phyloP scores from a whole-genome alignment of 202 grass and related monocot genomes.

The Elaeis oleifera region DNA sequence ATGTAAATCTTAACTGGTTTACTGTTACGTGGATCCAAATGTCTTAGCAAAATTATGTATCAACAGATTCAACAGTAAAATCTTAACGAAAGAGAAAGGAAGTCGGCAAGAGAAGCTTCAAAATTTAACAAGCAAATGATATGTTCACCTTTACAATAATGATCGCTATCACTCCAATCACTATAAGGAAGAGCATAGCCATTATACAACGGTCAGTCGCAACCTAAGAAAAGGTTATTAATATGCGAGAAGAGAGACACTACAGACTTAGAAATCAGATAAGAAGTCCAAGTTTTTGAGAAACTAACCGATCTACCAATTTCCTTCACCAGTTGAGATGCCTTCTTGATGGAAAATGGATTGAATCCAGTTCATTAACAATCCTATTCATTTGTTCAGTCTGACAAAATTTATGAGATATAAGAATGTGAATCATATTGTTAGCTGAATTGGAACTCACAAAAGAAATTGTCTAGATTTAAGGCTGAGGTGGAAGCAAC shows the following conservation, averaged over 20 bases:
- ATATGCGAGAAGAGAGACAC: background rate
- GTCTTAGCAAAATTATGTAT: no score
- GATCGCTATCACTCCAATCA: slow-evolving; percentile 74
- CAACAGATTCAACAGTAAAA: no score
- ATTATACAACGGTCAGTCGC: slow-evolving; percentile 96
- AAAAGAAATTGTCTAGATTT: no score
- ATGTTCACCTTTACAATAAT: slow-evolving; percentile 77
- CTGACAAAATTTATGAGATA: slow-evolving; percentile 40
- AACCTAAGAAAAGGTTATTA: slow-evolving; percentile 31
- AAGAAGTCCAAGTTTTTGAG: slow-evolving; percentile 1
- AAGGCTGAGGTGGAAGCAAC: no score
- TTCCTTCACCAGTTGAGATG: slow-evolving; percentile 87
- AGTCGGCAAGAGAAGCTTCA: no score
- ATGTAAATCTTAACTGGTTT: no score
- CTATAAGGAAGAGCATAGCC: slow-evolving; percentile 85
- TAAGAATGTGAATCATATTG: slow-evolving; percentile 1
- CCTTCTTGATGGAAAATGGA: slow-evolving; percentile 94
- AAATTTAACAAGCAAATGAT: background rate
- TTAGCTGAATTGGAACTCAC: background rate
- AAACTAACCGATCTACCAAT: slow-evolving; percentile 70
- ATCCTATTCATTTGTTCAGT: slow-evolving; percentile 97
- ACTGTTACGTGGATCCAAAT: no score
- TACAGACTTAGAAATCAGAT: slow-evolving; percentile 3
- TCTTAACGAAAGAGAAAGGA: no score
- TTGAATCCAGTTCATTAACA: slow-evolving; percentile 93